phyloP scores from a whole-genome alignment of 192 early-diverging fungal genomes.

The Backusella tuberculispora region DNA sequence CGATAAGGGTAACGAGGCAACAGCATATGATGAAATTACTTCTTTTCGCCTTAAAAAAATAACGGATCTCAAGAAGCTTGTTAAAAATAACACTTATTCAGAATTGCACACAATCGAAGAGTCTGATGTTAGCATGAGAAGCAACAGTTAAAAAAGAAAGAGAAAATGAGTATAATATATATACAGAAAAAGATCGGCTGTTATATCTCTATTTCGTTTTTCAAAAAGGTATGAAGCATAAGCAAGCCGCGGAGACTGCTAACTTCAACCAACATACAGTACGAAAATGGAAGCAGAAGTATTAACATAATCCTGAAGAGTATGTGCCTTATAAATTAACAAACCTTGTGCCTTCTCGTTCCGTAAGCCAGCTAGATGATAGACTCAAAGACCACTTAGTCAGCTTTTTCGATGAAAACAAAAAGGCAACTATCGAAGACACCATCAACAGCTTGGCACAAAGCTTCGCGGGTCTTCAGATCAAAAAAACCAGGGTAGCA shows the following conservation, averaged over 20 bases:
- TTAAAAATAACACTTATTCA: not conserved
- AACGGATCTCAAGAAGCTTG: constrained; percentile 10
- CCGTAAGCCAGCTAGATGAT: not conserved
- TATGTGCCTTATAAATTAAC: constrained; percentile 8
- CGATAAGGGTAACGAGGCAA: not conserved
- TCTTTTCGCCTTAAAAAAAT: constrained; percentile 13
- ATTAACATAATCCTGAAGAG: not conserved
- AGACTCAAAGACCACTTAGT: not conserved
- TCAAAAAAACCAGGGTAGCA: constrained; percentile 5
- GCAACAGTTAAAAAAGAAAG: not conserved
- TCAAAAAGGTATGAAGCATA: constrained; percentile 7
- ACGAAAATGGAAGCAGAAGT: constrained; percentile 9
- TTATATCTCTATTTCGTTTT: constrained; percentile 3
- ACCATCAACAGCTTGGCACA: not conserved
- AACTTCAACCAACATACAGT: not conserved
- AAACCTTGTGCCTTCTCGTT: not conserved
- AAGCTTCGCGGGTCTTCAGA: not conserved
- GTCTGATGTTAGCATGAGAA: not conserved
- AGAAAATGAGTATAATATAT: not conserved
- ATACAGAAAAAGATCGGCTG: not conserved
- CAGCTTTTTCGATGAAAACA: not conserved
- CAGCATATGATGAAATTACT: not conserved
- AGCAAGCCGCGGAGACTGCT: not conserved
- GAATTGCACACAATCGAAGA: not conserved
- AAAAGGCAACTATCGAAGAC: not conserved